Evolutionary conservation across 805 yeast species (phyloP).

Genomic region (Suhomyces sp.): DNA sequence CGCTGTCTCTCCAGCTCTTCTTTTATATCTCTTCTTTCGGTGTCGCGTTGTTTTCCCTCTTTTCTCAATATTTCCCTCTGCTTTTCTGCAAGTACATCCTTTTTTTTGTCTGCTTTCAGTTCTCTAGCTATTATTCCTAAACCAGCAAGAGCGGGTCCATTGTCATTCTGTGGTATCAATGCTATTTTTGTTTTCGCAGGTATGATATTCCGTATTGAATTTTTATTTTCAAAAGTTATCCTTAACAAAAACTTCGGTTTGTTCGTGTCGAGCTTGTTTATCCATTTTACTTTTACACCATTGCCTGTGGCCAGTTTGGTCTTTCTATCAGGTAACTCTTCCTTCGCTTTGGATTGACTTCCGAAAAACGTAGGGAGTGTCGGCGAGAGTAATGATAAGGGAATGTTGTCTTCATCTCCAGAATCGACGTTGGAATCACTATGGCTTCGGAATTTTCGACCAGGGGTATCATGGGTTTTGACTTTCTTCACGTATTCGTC

Average conservation of each 20-base stretch:
- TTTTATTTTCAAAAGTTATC: slow-evolving; percentile 20
- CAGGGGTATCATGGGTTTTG: background rate
- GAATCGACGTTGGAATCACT: slow-evolving; percentile 1
- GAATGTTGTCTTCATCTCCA: slow-evolving; percentile 25
- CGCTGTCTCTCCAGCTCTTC: slow-evolving; percentile 5
- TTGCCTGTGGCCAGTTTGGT: background rate
- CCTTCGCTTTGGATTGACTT: background rate
- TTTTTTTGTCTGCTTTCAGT: slow-evolving; percentile 1
- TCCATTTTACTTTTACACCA: slow-evolving; percentile 18
- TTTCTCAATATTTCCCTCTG: slow-evolving; percentile 2
- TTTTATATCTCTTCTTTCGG: slow-evolving; percentile 2
- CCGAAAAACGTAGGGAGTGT: slow-evolving; percentile 32
- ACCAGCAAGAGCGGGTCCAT: slow-evolving; percentile 8
- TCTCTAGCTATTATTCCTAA: slow-evolving; percentile 10
- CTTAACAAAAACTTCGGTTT: slow-evolving; percentile 27
- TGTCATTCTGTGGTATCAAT: slow-evolving; percentile 4
- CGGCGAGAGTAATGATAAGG: slow-evolving; percentile 33
- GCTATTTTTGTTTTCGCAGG: slow-evolving; percentile 1
- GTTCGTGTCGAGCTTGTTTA: slow-evolving; percentile 28
- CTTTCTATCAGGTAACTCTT: background rate
- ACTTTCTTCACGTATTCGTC: background rate
- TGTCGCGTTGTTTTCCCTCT: slow-evolving; percentile 3
- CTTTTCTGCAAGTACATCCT: too few species aligned
- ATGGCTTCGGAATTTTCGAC: too few species aligned
- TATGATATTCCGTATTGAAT: slow-evolving; percentile 13